Conservation (phyloP, 306 rosid species). For the Hylodesmum podocarpum region DNA sequence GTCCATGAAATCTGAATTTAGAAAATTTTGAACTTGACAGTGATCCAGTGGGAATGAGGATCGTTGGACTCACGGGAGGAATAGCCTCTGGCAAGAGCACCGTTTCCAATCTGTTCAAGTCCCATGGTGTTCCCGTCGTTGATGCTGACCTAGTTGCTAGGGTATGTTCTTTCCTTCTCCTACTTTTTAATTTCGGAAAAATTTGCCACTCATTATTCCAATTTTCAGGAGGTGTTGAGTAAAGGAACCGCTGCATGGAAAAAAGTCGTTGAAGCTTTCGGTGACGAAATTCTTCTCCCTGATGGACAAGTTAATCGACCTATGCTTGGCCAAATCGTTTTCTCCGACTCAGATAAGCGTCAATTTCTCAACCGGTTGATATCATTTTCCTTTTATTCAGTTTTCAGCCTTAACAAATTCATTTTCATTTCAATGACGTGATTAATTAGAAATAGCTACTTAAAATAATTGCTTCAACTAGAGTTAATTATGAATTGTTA, state of each 20-base stretch:
- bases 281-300: constrained; percentile 62
- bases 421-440: too few relatives aligned
- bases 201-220: neutral
- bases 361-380: constrained; percentile 73
- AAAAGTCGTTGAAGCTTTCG: constrained; percentile 72
- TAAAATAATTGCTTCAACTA: too few relatives aligned
- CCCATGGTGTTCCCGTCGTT: constrained; percentile 61
- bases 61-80: constrained; percentile 82
- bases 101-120: constrained; percentile 74
- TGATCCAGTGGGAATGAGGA: constrained; percentile 52
- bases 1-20: too few relatives aligned
- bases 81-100: constrained; percentile 88
- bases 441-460: too few relatives aligned
- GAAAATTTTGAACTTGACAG: neutral
- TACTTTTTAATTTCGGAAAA: neutral
- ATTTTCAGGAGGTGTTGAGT: constrained; percentile 62
- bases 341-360: constrained; percentile 68
- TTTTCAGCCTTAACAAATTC: too few relatives aligned
- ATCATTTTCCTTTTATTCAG: neutral
- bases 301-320: constrained; percentile 80
- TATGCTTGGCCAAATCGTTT: constrained; percentile 81
- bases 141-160: constrained; percentile 85
- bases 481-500: too few relatives aligned
- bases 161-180: constrained; percentile 35
- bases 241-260: constrained; percentile 77